These are phyloP conservation scores for Lipomyces starkeyi DNA, from an alignment of 805 yeast genomes.

Conservation along the genomic window DNA sequence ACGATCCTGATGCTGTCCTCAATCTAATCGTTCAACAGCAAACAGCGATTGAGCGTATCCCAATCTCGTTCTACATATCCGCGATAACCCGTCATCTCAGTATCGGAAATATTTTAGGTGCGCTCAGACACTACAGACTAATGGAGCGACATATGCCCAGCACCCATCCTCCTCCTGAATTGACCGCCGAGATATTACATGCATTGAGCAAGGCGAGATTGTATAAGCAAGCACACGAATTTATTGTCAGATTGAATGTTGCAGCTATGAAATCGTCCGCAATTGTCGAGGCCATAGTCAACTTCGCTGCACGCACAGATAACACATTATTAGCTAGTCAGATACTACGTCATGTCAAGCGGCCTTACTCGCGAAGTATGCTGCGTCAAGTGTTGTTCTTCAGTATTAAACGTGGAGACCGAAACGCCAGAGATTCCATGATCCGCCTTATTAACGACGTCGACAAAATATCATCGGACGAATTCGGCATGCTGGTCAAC, in stretches of 20 bases:
- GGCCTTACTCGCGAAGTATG: conserved; percentile 19
- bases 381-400: conserved; percentile 22
- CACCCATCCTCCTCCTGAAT: conserved; percentile 14
- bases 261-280: conserved; percentile 9
- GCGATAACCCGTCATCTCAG: conserved; percentile 14
- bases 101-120: conserved; percentile 17
- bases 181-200: conserved; percentile 20
- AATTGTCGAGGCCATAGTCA: conserved; percentile 25
- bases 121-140: conserved; percentile 11
- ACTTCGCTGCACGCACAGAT: conserved; percentile 28
- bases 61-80: conserved; percentile 16
- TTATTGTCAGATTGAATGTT: conserved; percentile 16
- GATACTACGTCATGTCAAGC: conserved; percentile 9
- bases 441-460: neutral
- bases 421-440: conserved; percentile 3
- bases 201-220: conserved; percentile 10
- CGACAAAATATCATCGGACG: conserved; percentile 20
- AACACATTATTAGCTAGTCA: conserved; percentile 21
- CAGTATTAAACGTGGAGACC: conserved; percentile 9
- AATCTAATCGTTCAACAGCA: neutral
- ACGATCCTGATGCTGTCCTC: neutral
- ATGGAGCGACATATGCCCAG: neutral
- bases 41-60: conserved; percentile 7
- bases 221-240: conserved; percentile 15
- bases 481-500: conserved; percentile 20